Evolutionary conservation across 2,329 filamentous ascomycete genomes (phyloP).

Genomic region (Dothidotthia symphoricarpi): DNA sequence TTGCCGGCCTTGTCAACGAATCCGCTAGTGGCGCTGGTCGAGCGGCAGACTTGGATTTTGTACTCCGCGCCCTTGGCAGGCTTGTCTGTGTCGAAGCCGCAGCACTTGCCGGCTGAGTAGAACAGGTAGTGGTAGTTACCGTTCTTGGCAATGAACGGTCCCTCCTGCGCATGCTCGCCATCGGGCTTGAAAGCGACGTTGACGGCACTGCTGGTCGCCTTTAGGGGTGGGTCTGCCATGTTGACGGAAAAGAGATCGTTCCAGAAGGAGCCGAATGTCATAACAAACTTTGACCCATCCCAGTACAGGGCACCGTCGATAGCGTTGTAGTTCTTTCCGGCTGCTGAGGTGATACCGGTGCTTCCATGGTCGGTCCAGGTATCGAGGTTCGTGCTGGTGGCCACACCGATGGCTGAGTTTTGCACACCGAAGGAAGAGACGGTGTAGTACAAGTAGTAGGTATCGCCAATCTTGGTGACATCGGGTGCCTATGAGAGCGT

Average conservation of each 20-base stretch:
- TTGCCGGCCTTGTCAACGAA: slow-evolving; percentile 58
- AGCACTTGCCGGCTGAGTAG: slow-evolving; percentile 62
- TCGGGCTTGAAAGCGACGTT: slow-evolving; percentile 56
- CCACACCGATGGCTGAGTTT: slow-evolving; percentile 61
- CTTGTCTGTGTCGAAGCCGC: slow-evolving; percentile 53
- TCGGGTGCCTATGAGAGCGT: slow-evolving; percentile 60
- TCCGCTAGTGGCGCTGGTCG: slow-evolving; percentile 50
- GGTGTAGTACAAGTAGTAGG: slow-evolving; percentile 66
- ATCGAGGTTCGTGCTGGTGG: slow-evolving; percentile 51
- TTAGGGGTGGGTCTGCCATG: slow-evolving; percentile 44
- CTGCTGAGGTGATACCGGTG: slow-evolving; percentile 49
- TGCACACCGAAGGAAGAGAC: slow-evolving; percentile 64
- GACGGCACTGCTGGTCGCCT: slow-evolving; percentile 37
- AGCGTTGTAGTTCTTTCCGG: slow-evolving; percentile 47
- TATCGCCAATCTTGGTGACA: slow-evolving; percentile 55
- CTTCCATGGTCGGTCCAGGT: slow-evolving; percentile 61
- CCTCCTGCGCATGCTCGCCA: slow-evolving; percentile 57
- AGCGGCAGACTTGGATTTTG: slow-evolving; percentile 64
- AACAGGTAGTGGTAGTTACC: slow-evolving; percentile 64
- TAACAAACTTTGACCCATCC: slow-evolving; percentile 47
- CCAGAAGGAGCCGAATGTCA: slow-evolving; percentile 71
- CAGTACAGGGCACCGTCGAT: slow-evolving; percentile 54
- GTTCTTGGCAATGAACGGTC: slow-evolving; percentile 55
- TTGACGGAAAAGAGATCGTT: slow-evolving; percentile 60
- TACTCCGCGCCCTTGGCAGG: slow-evolving; percentile 63